Evolutionary conservation across 352 stramenopile species (phyloP).

Genomic region (Elongisporangium undulatum): DNA sequence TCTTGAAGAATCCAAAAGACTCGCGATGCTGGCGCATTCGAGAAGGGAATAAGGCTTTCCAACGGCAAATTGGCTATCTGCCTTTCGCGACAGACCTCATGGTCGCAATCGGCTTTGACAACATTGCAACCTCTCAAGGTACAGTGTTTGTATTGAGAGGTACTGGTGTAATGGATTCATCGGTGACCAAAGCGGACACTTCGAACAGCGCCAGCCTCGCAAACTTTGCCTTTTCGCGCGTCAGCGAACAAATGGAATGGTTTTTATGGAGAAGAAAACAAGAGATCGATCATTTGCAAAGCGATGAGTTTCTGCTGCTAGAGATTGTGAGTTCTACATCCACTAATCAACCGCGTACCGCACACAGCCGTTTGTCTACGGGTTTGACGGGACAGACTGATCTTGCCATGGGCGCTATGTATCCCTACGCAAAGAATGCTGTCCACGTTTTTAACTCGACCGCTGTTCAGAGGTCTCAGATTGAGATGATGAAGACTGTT

Average conservation of each 20-base stretch:
- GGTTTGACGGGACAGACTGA: neutral
- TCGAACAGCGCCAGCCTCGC: slow-evolving; percentile 29
- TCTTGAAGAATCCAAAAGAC: slow-evolving; percentile 71
- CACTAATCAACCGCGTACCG: neutral
- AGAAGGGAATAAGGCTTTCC: slow-evolving; percentile 50
- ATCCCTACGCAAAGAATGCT: slow-evolving; percentile 55
- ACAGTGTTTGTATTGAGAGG: slow-evolving; percentile 47
- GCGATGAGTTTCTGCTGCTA: slow-evolving; percentile 38
- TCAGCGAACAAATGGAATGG: slow-evolving; percentile 69
- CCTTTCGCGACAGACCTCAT: slow-evolving; percentile 46
- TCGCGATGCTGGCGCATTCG: slow-evolving; percentile 62
- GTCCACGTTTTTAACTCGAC: slow-evolving; percentile 50
- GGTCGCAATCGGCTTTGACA: slow-evolving; percentile 55
- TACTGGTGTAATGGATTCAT: slow-evolving; percentile 15
- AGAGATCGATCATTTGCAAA: slow-evolving; percentile 53
- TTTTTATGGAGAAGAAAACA: slow-evolving; percentile 73
- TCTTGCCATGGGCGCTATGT: slow-evolving; percentile 17
- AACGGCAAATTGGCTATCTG: slow-evolving; percentile 58
- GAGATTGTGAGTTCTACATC: neutral
- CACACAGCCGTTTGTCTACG: neutral
- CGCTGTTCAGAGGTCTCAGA: slow-evolving; percentile 28
- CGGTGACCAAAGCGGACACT: neutral
- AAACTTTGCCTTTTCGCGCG: slow-evolving; percentile 54
- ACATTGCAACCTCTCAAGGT: slow-evolving; percentile 32
- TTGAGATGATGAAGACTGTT: slow-evolving; percentile 37